Evolutionary conservation across 2,329 filamentous ascomycete genomes (phyloP).

Genomic region (Xylaria arbuscula): DNA sequence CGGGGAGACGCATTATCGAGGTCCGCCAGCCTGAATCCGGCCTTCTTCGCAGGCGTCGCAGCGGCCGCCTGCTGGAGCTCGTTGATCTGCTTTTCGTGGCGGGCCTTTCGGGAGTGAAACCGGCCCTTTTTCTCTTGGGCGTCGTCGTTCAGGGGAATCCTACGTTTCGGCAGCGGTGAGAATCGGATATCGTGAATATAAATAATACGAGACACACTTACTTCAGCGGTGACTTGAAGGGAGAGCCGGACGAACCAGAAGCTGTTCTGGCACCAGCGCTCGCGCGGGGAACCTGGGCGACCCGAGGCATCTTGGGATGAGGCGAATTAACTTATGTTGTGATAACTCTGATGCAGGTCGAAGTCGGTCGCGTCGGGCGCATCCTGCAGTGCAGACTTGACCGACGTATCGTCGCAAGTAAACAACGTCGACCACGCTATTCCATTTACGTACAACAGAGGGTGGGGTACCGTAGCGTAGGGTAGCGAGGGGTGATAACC

Average conservation of each 20-base stretch:
- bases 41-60: slow-evolving; percentile 72
- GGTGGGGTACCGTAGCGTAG: not conserved
- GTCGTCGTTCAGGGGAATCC: slow-evolving; percentile 97
- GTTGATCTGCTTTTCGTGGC: slow-evolving; percentile 91
- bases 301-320: slow-evolving; percentile 65
- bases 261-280: slow-evolving; percentile 59
- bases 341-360: slow-evolving; percentile 37
- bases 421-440: slow-evolving; percentile 34
- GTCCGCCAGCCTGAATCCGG: slow-evolving; percentile 68
- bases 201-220: slow-evolving; percentile 52
- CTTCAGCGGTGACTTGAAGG: slow-evolving; percentile 69
- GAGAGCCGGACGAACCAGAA: slow-evolving; percentile 62
- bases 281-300: slow-evolving; percentile 65
- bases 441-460: slow-evolving; percentile 12
- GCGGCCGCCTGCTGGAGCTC: slow-evolving; percentile 87
- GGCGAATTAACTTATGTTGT: slow-evolving; percentile 33
- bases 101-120: slow-evolving; percentile 85
- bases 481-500: not conserved
- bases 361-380: slow-evolving; percentile 37
- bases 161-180: slow-evolving; percentile 52
- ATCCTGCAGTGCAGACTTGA: slow-evolving; percentile 23
- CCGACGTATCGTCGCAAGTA: slow-evolving; percentile 29
- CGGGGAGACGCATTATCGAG: slow-evolving; percentile 67
- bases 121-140: slow-evolving; percentile 89
- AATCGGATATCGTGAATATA: slow-evolving; percentile 15